Base-by-base conservation (phyloP, 345 rosid genomes). In the Syzygium oleosum region DNA sequence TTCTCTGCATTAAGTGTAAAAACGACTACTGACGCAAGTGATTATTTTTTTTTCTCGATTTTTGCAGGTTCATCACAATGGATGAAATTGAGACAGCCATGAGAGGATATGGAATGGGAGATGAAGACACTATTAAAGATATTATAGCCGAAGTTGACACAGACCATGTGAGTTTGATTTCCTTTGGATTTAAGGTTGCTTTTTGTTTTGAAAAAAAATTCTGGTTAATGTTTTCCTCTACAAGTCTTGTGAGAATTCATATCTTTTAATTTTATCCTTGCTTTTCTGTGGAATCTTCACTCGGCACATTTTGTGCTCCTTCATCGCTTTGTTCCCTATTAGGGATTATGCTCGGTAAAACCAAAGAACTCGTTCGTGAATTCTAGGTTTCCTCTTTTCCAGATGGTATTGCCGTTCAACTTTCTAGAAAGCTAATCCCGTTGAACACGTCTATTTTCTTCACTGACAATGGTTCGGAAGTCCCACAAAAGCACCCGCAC, bases 101-200 rank as follows among this genome's bases (percentile, higher is more conserved):
- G 95, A 94, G 93, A 91, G 99, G 94, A 51, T 92, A 98, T 86
- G 96, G 95, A 85, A 95, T 95, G 96, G 98, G 95, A 63, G 98
- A 95, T 79, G 92, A 92, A 85, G 93, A 87, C 43, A 94, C 98
- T 16, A 95, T 98, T 87, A 98, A 91, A 88, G 97, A 98, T 58
- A 97, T 98, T 85, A 91, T 97, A 61, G 94, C 96, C 4, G 99
- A 98, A 94, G 99, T 96, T 8, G 99, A 98, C 80, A 90, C 97
- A 5, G 99, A 95, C 87, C 92, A 95, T 51, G 99, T 95, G 90
- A 92, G 98, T 84, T 29, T 22, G 49, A 9, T 43, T 34, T 38
- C 25, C 34, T 27, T 41, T 17, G 79, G 19, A 73, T 41, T 17
- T 73, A 41, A 22, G 12, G 83, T 22, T 73, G 83, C 83, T 73